phyloP scores from a whole-genome alignment of 2,329 filamentous ascomycete genomes.

The Talaromyces islandicus region DNA sequence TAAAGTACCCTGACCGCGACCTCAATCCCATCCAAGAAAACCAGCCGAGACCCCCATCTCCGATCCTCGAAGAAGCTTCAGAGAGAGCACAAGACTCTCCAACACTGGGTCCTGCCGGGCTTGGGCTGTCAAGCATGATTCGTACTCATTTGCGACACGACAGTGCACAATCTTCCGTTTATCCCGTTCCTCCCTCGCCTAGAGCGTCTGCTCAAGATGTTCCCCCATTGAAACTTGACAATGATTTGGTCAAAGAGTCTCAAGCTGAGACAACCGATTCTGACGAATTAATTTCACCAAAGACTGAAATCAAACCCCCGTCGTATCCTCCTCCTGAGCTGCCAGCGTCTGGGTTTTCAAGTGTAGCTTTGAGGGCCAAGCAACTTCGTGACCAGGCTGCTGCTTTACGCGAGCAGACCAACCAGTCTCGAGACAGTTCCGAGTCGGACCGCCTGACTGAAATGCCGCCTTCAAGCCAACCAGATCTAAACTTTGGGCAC shows the following conservation, averaged over 20 bases:
- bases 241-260: neutral
- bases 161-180: constrained; percentile 69
- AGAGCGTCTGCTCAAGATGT: constrained; percentile 19
- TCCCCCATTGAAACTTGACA: neutral
- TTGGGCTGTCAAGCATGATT: constrained; percentile 73
- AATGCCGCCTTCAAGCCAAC: constrained; percentile 38
- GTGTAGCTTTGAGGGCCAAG: constrained; percentile 29
- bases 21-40: constrained; percentile 36
- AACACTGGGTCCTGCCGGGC: constrained; percentile 59
- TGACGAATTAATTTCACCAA: constrained; percentile 22
- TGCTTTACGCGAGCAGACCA: constrained; percentile 21
- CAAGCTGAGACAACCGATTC: neutral
- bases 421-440: neutral
- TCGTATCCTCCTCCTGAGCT: constrained; percentile 23
- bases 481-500: constrained; percentile 40
- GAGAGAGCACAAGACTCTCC: constrained; percentile 60
- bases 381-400: constrained; percentile 33
- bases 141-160: constrained; percentile 75
- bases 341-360: constrained; percentile 13
- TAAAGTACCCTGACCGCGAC: constrained; percentile 33
- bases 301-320: constrained; percentile 18
- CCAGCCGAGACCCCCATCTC: constrained; percentile 14
- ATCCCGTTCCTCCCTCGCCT: constrained; percentile 45
- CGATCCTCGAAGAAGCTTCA: constrained; percentile 14
- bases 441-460: neutral